Evolutionary conservation across 2,329 filamentous ascomycete genomes (phyloP).

Genomic region (Didymella arachidicola): DNA sequence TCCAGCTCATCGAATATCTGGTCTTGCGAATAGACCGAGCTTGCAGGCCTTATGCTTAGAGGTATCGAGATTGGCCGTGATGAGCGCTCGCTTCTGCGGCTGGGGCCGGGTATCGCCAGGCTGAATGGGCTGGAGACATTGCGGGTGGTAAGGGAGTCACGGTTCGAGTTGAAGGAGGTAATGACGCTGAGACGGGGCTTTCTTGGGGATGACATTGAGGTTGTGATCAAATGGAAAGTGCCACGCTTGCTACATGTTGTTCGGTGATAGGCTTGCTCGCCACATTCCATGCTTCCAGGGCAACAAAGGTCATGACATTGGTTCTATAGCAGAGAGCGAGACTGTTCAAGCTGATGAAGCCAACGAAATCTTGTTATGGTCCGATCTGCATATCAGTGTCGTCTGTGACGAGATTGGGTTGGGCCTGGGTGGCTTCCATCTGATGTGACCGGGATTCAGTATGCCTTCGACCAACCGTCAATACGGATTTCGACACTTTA

Average conservation of each 20-base stretch:
- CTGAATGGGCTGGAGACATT: constrained; percentile 29
- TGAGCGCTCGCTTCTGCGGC: constrained; percentile 11
- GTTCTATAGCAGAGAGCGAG: neutral
- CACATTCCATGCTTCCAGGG: constrained; percentile 17
- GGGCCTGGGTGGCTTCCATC: neutral
- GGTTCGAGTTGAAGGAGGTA: constrained; percentile 10
- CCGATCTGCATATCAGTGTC: neutral
- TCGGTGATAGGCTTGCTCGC: neutral
- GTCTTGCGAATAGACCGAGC: constrained; percentile 13
- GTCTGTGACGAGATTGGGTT: neutral
- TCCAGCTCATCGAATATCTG: constrained; percentile 2
- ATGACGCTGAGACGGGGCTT: constrained; percentile 13
- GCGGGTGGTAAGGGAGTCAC: constrained; percentile 10
- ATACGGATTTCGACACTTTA: neutral
- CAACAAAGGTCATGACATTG: neutral
- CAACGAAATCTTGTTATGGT: neutral
- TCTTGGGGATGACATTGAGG: constrained; percentile 15
- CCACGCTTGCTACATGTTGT: neutral
- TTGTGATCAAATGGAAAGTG: neutral
- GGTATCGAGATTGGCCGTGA: constrained; percentile 13
- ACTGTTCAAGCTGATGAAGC: neutral
- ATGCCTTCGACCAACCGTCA: neutral
- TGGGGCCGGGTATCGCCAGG: constrained; percentile 26
- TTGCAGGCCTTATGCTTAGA: constrained; percentile 12
- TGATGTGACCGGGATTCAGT: neutral